Evolutionary conservation across 2,329 filamentous ascomycete genomes (phyloP).

Genomic region (Colletotrichum tamarilloi): DNA sequence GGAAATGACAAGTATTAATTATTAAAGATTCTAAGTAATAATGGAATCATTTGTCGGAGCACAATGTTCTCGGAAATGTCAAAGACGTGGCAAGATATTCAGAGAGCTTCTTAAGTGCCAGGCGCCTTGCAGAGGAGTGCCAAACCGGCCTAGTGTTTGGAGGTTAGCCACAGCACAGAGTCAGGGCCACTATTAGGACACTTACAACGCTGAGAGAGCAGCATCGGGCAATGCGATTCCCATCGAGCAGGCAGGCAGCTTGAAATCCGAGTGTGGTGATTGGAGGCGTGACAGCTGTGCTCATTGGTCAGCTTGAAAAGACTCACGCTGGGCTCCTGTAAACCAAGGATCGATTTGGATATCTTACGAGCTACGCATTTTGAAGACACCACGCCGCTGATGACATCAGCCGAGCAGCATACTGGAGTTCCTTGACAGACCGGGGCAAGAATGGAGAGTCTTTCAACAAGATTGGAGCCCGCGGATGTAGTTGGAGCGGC

Average conservation of each 20-base stretch:
- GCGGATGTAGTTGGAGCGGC: conserved; percentile 9
- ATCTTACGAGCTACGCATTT: conserved; percentile 11
- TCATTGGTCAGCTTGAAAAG: neutral
- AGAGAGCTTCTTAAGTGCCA: neutral
- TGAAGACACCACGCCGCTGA: neutral
- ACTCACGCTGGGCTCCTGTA: too few relatives aligned
- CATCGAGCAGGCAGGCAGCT: neutral
- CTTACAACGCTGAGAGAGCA: conserved; percentile 15
- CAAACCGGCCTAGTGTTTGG: neutral
- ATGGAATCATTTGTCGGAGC: neutral
- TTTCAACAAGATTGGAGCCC: neutral
- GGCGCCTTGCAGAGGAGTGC: neutral
- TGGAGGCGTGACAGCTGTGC: neutral
- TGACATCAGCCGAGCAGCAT: neutral
- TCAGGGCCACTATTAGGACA: neutral
- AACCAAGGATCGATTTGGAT: neutral
- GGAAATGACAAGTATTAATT: conserved; percentile 40
- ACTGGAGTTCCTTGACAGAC: neutral
- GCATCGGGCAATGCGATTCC: neutral
- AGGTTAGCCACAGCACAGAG: neutral
- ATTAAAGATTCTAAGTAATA: neutral
- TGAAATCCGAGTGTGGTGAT: neutral
- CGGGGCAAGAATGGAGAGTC: neutral
- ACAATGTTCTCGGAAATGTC: neutral
- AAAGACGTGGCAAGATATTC: neutral